Evolutionary conservation across 139 green algal genomes (phyloP).

Genomic region (Chlamydomonas sphaeroides): DNA sequence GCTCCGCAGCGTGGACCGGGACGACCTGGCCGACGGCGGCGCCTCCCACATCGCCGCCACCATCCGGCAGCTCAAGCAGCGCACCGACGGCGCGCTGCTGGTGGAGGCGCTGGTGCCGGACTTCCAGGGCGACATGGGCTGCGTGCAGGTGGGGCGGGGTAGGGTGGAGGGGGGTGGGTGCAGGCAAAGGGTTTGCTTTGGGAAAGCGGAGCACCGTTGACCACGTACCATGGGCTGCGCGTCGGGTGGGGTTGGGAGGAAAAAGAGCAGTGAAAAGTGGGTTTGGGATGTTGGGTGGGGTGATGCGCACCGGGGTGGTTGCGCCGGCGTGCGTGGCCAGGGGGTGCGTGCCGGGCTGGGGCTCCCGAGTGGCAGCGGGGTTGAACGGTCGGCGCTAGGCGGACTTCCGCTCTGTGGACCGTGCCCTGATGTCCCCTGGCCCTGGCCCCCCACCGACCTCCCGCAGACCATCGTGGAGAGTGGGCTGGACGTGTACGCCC

Average conservation of each 20-base stretch:
- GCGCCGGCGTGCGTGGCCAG: too few relatives aligned
- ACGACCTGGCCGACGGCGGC: constrained; percentile 95
- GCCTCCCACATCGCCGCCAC: constrained; percentile 89
- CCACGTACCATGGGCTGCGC: too few relatives aligned
- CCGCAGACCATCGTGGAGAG: constrained; percentile 70
- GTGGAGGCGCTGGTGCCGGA: constrained; percentile 97
- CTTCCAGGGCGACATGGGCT: constrained; percentile 84
- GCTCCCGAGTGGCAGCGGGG: too few relatives aligned
- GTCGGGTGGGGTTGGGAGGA: too few relatives aligned
- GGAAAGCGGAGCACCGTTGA: too few relatives aligned
- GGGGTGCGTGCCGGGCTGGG: too few relatives aligned
- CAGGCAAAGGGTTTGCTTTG: too few relatives aligned
- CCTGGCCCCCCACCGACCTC: background rate
- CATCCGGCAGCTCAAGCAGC: constrained; percentile 82
- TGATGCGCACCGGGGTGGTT: too few relatives aligned
- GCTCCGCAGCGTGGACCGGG: constrained; percentile 90
- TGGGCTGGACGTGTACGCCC: constrained; percentile 97
- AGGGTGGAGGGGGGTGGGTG: background rate
- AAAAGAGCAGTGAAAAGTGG: too few relatives aligned
- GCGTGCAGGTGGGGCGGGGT: constrained; percentile 45
- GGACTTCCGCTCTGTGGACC: too few relatives aligned
- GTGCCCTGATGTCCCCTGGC: background rate
- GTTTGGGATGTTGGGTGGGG: too few relatives aligned
- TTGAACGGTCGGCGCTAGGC: too few relatives aligned
- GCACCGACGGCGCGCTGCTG: constrained; percentile 80